Percentiles rank a stretch among this genome's conserved stretches.
phyloP scores from a whole-genome alignment of 257 asterid genomes.

The Petunia secreta region DNA sequence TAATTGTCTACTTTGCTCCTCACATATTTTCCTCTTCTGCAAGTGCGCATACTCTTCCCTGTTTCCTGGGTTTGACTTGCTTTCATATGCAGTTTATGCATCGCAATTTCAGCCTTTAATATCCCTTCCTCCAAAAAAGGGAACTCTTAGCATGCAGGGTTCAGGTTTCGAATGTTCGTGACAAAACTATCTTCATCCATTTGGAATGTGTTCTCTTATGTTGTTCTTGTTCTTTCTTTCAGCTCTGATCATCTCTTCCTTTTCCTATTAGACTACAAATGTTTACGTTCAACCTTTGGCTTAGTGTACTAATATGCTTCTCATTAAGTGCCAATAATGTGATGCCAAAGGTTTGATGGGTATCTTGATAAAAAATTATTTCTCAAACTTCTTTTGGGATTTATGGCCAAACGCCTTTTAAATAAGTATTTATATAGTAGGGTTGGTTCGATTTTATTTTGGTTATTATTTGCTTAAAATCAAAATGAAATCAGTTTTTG shows the following conservation, averaged over 20 bases:
- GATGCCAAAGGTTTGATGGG: conserved; percentile 12
- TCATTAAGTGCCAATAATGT: conserved; percentile 5
- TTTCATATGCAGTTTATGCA: conserved; percentile 9
- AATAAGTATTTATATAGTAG: too few relatives aligned
- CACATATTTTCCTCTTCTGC: background rate
- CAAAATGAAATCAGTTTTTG: too few relatives aligned
- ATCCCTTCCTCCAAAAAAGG: background rate
- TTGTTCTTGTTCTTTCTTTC: background rate
- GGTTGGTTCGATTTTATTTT: too few relatives aligned
- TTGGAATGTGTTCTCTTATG: conserved; percentile 9
- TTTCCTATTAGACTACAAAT: background rate
- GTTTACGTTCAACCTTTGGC: background rate
- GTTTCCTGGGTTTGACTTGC: background rate
- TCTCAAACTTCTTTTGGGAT: too few relatives aligned
- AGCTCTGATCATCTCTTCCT: background rate
- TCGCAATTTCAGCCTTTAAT: background rate
- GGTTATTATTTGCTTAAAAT: too few relatives aligned
- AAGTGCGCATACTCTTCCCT: background rate
- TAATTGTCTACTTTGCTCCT: background rate
- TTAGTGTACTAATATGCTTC: background rate
- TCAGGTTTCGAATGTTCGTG: conserved; percentile 3
- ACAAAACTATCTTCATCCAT: background rate
- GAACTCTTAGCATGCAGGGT: background rate
- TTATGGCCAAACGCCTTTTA: too few relatives aligned
- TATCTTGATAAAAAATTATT: background rate